A percentile compares a stretch with the other conserved stretches of the same genome.
These are phyloP conservation scores for Aureobasidium musti DNA, from an alignment of 2,329 filamentous ascomycete genomes.

Conservation along the genomic window DNA sequence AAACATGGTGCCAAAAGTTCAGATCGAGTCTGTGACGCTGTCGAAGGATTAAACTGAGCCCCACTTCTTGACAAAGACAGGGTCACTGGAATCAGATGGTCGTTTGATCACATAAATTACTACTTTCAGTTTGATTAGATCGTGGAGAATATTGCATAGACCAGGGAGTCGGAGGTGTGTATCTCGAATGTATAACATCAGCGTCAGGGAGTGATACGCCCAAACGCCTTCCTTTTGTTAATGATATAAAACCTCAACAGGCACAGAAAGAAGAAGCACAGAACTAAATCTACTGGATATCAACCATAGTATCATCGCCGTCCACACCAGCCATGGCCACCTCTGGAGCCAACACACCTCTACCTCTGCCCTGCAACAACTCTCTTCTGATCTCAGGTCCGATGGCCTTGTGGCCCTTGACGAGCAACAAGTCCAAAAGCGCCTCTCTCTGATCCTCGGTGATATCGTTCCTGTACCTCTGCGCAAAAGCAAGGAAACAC, in stretches of 20 bases:
- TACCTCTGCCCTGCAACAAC: conserved; percentile 80
- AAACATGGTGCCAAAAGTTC: neutral
- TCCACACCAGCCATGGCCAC: conserved; percentile 55
- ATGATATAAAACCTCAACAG: neutral
- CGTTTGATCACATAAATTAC: no score
- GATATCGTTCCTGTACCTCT: conserved; percentile 93
- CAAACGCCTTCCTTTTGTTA: neutral
- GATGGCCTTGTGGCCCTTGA: conserved; percentile 82
- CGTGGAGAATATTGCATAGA: no score
- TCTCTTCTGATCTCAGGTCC: conserved; percentile 90
- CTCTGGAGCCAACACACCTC: conserved; percentile 70
- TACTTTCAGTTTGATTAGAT: neutral
- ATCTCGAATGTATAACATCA: neutral
- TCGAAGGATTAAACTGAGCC: neutral
- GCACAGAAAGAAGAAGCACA: neutral
- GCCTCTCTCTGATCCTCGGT: conserved; percentile 94
- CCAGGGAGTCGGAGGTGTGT: no score
- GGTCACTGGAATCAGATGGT: neutral
- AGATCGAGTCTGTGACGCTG: neutral
- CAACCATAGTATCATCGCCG: conserved; percentile 88
- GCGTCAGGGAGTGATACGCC: neutral
- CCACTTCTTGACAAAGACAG: neutral
- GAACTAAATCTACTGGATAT: conserved; percentile 34
- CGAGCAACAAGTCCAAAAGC: conserved; percentile 80
- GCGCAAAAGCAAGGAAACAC: conserved; percentile 85